Percentiles rank a stretch among this genome's conserved stretches.
Evolutionary conservation across 352 stramenopile species (phyloP).

Genomic region (Phytopythium kandeliae): DNA sequence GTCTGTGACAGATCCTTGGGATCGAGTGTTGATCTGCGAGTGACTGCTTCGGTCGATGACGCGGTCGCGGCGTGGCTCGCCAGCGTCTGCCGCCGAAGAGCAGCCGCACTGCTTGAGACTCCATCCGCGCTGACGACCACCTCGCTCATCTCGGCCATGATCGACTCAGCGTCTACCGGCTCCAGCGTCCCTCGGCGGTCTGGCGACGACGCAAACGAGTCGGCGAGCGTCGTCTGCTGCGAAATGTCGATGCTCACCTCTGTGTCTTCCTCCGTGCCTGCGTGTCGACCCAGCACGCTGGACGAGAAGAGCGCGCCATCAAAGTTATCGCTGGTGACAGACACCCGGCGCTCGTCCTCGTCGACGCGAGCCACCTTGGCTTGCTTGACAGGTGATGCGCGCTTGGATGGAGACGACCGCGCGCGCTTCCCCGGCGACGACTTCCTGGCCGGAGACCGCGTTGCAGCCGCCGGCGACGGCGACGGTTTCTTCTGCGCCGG

Average conservation of each 20-base stretch:
- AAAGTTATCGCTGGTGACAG: conserved; percentile 33
- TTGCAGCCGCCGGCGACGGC: background rate
- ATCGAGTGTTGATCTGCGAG: conserved; percentile 44
- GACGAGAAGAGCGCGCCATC: conserved; percentile 44
- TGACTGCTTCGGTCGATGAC: conserved; percentile 3
- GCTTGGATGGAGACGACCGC: conserved; percentile 9
- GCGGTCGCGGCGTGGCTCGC: background rate
- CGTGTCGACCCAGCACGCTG: conserved; percentile 28
- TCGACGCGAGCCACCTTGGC: background rate
- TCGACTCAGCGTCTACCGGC: conserved; percentile 30
- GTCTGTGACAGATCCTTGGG: conserved; percentile 32
- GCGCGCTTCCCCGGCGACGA: conserved; percentile 9
- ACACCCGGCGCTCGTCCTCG: conserved; percentile 5
- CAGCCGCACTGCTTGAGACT: conserved; percentile 3
- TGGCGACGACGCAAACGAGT: conserved; percentile 4
- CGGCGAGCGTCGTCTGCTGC: conserved; percentile 5
- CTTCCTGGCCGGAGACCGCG: background rate
- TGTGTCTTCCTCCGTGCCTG: conserved; percentile 14
- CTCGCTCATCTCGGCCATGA: conserved; percentile 32
- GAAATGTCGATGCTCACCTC: conserved; percentile 2
- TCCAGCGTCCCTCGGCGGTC: conserved; percentile 46
- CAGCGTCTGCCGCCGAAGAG: background rate
- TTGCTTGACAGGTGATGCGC: conserved; percentile 1
- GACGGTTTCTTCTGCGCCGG: background rate
- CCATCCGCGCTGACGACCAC: background rate